phyloP scores from a whole-genome alignment of 805 yeast genomes.

The Candida incommunis region DNA sequence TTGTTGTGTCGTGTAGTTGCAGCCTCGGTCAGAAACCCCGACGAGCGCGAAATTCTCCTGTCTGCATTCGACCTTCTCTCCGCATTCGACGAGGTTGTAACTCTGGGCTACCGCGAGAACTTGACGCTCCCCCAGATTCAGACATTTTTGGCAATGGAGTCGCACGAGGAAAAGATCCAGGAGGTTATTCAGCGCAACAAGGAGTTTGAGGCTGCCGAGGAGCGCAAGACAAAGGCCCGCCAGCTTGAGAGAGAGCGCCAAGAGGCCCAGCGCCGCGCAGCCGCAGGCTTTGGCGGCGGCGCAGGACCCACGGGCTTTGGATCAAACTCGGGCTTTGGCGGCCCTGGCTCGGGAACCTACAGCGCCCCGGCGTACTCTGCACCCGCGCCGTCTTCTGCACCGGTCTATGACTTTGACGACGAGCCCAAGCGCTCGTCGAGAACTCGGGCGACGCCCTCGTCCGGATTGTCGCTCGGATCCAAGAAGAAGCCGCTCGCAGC shows the following conservation, averaged over 20 bases:
- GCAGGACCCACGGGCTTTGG: constrained; percentile 9
- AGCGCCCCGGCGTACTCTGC: not conserved
- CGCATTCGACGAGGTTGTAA: constrained; percentile 89
- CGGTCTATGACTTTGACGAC: constrained; percentile 10
- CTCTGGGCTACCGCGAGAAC: constrained; percentile 82
- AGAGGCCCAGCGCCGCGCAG: constrained; percentile 23
- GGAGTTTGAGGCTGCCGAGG: constrained; percentile 93
- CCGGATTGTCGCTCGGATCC: not conserved
- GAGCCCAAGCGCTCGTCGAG: not conserved
- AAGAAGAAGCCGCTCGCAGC: constrained; percentile 4
- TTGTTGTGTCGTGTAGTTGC: constrained; percentile 73
- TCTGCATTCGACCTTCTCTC: constrained; percentile 78
- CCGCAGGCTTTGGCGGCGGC: constrained; percentile 16
- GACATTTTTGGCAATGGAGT: constrained; percentile 91
- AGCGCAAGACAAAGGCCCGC: constrained; percentile 88
- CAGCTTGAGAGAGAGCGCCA: constrained; percentile 50
- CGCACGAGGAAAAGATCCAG: constrained; percentile 96
- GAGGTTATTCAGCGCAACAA: constrained; percentile 94
- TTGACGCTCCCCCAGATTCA: constrained; percentile 67
- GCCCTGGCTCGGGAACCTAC: constrained; percentile 20
- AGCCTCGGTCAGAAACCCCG: constrained; percentile 53
- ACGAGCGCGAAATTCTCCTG: constrained; percentile 70
- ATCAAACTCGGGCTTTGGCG: not conserved
- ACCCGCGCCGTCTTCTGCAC: constrained; percentile 1
- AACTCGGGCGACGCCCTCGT: not conserved